These are phyloP conservation scores for Mrakia hoshinonis DNA, from an alignment of 768 basidiomycete genomes.

Conservation along the genomic window DNA sequence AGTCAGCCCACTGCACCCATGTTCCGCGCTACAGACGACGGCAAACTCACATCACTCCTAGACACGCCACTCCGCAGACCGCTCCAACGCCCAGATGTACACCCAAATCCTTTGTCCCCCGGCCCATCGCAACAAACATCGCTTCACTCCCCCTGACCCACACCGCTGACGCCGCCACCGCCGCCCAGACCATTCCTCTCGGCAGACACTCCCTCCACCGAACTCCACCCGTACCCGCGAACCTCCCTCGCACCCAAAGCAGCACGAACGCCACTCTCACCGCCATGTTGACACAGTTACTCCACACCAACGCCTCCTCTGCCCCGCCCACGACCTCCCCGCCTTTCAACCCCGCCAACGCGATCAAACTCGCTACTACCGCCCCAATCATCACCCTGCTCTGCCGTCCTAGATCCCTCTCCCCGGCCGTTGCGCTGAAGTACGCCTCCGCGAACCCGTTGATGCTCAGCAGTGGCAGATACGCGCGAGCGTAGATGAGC, in stretches of 20 bases:
- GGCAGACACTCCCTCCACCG: conserved; percentile 11
- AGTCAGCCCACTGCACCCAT: too few relatives aligned
- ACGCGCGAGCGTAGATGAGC: conserved; percentile 58
- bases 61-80: conserved; percentile 8
- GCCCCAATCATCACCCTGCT: conserved; percentile 76
- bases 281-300: conserved; percentile 35
- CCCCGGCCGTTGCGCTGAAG: conserved; percentile 64
- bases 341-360: background rate
- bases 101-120: conserved; percentile 27
- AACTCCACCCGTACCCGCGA: background rate
- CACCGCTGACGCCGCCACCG: conserved; percentile 40
- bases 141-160: conserved; percentile 68
- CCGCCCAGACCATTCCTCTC: background rate
- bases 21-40: too few relatives aligned
- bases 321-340: conserved; percentile 47
- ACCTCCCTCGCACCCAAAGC: background rate
- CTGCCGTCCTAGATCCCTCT: conserved; percentile 59
- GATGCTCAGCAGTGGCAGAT: conserved; percentile 77
- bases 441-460: conserved; percentile 92
- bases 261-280: conserved; percentile 31
- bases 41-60: background rate
- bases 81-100: conserved; percentile 28
- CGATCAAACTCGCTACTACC: conserved; percentile 45
- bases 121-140: conserved; percentile 44
- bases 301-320: conserved; percentile 43